phyloP scores from a whole-genome alignment of 306 rosid genomes.

The Cicer chorassanicum region DNA sequence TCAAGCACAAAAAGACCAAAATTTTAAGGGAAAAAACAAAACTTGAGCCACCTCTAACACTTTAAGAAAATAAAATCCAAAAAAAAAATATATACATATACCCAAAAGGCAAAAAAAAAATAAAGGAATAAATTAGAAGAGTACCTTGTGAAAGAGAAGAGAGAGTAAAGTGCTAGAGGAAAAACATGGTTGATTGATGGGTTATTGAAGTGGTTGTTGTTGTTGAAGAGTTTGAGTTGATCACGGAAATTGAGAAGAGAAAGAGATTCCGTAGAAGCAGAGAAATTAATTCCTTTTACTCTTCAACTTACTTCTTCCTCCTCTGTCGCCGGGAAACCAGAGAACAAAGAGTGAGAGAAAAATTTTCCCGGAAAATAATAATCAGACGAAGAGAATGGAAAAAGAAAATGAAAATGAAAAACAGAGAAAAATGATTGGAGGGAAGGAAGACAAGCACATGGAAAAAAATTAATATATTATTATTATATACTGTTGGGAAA shows the following conservation, averaged over 20 bases:
- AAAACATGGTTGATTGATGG: conserved; percentile 45
- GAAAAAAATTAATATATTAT: conserved; percentile 32
- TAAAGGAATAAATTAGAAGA: not conserved
- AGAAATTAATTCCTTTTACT: conserved; percentile 80
- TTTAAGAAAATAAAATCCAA: conserved; percentile 30
- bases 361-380: conserved; percentile 43
- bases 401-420: conserved; percentile 9
- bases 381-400: conserved; percentile 17
- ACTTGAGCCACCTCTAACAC: conserved; percentile 40
- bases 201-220: conserved; percentile 35
- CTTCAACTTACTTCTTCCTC: conserved; percentile 89
- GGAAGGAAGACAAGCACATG: conserved; percentile 52
- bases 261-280: conserved; percentile 85
- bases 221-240: conserved; percentile 42
- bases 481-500: conserved; percentile 1
- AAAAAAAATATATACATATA: not conserved
- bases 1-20: conserved; percentile 37
- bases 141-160: conserved; percentile 42
- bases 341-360: conserved; percentile 50
- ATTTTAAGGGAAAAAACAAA: conserved; percentile 18
- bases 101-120: not conserved
- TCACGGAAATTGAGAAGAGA: conserved; percentile 46
- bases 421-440: conserved; percentile 68
- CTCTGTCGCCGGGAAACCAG: conserved; percentile 79
- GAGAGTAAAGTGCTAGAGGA: conserved; percentile 41